These are phyloP conservation scores for Chenopodium suecicum DNA, from an alignment of 148 eudicot genomes.

Conservation along the genomic window DNA sequence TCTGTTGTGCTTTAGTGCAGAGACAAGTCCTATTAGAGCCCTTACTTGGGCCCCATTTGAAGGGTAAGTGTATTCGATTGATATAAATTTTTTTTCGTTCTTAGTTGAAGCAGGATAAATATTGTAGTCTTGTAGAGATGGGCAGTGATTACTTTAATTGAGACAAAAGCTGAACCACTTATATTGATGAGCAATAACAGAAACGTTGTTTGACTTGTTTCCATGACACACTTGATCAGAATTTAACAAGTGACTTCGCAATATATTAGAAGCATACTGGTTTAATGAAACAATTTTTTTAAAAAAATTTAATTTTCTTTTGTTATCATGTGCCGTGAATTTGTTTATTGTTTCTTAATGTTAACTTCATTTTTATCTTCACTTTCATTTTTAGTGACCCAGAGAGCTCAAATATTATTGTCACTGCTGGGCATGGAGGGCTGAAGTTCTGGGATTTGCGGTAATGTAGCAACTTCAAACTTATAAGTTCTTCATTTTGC, in stretches of 20 bases:
- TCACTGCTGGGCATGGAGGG: slow-evolving; percentile 82
- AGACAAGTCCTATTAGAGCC: slow-evolving; percentile 82
- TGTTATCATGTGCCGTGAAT: neutral
- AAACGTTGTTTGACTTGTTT: neutral
- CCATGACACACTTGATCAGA: neutral
- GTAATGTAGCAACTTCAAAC: slow-evolving; percentile 32
- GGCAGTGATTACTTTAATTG: neutral
- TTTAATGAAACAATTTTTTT: neutral
- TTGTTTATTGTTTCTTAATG: neutral
- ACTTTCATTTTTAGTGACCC: slow-evolving; percentile 45
- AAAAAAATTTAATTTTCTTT: neutral
- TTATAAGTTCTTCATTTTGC: neutral
- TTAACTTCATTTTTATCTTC: neutral
- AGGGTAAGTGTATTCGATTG: slow-evolving; percentile 47
- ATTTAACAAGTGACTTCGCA: neutral
- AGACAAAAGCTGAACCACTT: neutral
- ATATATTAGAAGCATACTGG: neutral
- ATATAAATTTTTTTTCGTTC: neutral
- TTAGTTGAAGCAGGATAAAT: neutral
- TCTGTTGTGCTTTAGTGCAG: slow-evolving; percentile 81
- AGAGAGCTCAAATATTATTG: slow-evolving; percentile 69
- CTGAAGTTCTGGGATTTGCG: slow-evolving; percentile 95
- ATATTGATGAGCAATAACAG: neutral
- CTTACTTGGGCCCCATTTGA: slow-evolving; percentile 86
- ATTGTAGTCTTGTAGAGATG: neutral